These are phyloP conservation scores for Suhomyces bribrorum DNA, from an alignment of 1,139 yeast species.

Conservation along the genomic window DNA sequence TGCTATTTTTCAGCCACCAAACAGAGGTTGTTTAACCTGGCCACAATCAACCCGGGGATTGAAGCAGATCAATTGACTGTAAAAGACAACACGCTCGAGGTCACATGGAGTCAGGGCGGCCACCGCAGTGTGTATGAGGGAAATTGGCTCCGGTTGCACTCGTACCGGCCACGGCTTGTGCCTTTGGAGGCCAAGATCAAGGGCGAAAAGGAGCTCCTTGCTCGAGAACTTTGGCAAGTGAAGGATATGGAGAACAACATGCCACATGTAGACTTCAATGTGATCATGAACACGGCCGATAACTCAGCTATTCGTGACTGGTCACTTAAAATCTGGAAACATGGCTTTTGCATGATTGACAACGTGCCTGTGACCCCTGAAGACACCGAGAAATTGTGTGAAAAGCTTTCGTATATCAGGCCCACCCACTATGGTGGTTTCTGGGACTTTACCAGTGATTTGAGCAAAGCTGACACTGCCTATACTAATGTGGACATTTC, in stretches of 20 bases:
- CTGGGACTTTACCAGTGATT: slow-evolving; percentile 78
- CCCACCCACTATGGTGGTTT: slow-evolving; percentile 82
- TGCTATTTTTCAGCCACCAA: slow-evolving; percentile 64
- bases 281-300: slow-evolving; percentile 45
- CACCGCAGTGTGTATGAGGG: slow-evolving; percentile 51
- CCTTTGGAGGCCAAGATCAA: slow-evolving; percentile 28
- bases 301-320: slow-evolving; percentile 54
- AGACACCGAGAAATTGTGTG: slow-evolving; percentile 61
- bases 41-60: slow-evolving; percentile 51
- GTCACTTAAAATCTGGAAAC: slow-evolving; percentile 57
- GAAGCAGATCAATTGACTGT: slow-evolving; percentile 28
- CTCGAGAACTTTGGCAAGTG: slow-evolving; percentile 49
- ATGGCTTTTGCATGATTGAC: slow-evolving; percentile 66
- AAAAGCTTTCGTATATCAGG: slow-evolving; percentile 61
- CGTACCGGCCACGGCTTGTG: slow-evolving; percentile 56
- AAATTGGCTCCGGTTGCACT: slow-evolving; percentile 60
- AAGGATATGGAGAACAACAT: slow-evolving; percentile 41
- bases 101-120: slow-evolving; percentile 50
- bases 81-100: slow-evolving; percentile 20
- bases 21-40: slow-evolving; percentile 65
- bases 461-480: slow-evolving; percentile 73
- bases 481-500: slow-evolving; percentile 70
- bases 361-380: slow-evolving; percentile 65
- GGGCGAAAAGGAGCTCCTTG: slow-evolving; percentile 32
- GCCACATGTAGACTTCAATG: slow-evolving; percentile 55